These are phyloP conservation scores for Flaveria bidentis DNA, from an alignment of 129 eudicot species.

Conservation along the genomic window DNA sequence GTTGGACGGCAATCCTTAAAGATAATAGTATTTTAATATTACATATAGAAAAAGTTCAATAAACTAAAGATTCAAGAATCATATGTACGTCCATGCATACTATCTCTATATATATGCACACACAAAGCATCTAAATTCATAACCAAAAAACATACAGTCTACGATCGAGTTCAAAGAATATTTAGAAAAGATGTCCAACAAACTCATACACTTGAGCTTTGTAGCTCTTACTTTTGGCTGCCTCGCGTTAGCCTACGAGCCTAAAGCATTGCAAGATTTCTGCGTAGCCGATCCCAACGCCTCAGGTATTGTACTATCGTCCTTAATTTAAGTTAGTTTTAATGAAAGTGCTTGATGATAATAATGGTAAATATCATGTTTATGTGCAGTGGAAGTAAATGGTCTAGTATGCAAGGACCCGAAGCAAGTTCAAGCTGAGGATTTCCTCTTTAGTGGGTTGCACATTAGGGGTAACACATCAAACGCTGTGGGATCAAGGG, in stretches of 20 bases:
- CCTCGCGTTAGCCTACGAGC: slow-evolving; percentile 28
- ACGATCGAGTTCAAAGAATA: neutral
- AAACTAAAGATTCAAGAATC: slow-evolving; percentile 17
- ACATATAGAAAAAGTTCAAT: neutral
- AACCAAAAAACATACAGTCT: slow-evolving; percentile 20
- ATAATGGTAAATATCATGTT: neutral
- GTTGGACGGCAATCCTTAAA: slow-evolving; percentile 17
- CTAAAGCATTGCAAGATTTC: slow-evolving; percentile 45
- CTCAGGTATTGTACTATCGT: slow-evolving; percentile 29
- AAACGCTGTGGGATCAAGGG: slow-evolving; percentile 44
- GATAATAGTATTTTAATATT: neutral
- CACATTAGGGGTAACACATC: slow-evolving; percentile 49
- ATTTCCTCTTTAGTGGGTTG: slow-evolving; percentile 47
- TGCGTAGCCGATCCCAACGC: slow-evolving; percentile 39
- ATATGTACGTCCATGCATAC: neutral
- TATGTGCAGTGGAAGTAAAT: slow-evolving; percentile 37
- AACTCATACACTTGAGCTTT: slow-evolving; percentile 21
- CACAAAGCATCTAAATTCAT: slow-evolving; percentile 20
- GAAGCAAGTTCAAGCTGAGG: slow-evolving; percentile 34
- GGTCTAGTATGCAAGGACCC: slow-evolving; percentile 49
- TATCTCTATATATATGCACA: slow-evolving; percentile 15
- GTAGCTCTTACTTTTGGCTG: slow-evolving; percentile 27
- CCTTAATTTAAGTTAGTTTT: too few relatives aligned
- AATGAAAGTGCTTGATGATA: too few relatives aligned
- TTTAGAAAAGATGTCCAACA: slow-evolving; percentile 21